Conservation (phyloP, 139 green algal species). For the Coelastrella sp. region DNA sequence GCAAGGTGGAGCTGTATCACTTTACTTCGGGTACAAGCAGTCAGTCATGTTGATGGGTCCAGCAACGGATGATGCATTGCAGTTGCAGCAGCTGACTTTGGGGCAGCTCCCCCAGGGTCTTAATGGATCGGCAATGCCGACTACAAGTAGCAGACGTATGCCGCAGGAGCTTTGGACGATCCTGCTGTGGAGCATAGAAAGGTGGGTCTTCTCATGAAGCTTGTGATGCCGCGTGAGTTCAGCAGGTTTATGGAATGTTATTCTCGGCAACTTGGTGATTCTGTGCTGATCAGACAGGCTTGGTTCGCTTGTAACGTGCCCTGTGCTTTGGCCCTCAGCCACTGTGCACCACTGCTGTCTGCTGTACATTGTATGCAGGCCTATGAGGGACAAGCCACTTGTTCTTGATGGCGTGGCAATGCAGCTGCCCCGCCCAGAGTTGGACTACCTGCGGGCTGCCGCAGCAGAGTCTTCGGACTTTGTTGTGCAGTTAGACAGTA, state of each 20-base stretch:
- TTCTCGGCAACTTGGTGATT: too few species aligned
- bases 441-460: slow-evolving; percentile 13
- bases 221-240: too few species aligned
- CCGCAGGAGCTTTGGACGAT: slow-evolving; percentile 28
- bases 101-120: slow-evolving; percentile 33
- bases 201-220: too few species aligned
- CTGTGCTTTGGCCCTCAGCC: too few species aligned
- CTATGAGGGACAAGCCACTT: background rate
- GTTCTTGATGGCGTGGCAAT: slow-evolving; percentile 12
- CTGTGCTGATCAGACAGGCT: too few species aligned
- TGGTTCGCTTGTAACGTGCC: too few species aligned
- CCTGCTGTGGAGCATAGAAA: slow-evolving; percentile 29
- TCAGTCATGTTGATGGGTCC: background rate
- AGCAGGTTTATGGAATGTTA: too few species aligned
- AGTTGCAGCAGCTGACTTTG: slow-evolving; percentile 43
- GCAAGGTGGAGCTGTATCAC: background rate
- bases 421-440: slow-evolving; percentile 31
- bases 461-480: background rate
- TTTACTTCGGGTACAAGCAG: background rate
- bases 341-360: too few species aligned
- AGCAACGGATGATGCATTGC: background rate
- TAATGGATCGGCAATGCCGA: too few species aligned
- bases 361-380: background rate
- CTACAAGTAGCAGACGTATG: too few species aligned
- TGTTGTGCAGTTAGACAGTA: slow-evolving; percentile 15